phyloP scores from a whole-genome alignment of 1,284 basidiomycete species.

The Ustilago hordei region DNA sequence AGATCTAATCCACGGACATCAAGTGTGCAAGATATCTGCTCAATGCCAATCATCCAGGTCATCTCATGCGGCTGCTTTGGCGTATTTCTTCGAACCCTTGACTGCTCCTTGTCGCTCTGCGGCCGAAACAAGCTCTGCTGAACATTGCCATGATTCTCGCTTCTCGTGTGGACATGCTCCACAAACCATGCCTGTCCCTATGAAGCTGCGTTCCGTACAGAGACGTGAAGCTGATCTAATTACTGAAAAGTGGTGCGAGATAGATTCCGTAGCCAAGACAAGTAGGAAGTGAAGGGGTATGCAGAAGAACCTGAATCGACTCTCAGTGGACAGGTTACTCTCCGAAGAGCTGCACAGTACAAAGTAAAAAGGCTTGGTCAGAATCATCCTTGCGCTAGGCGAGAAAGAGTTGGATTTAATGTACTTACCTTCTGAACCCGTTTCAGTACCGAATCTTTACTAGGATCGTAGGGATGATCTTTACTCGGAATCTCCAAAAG shows the following conservation, averaged over 20 bases:
- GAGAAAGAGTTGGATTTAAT: neutral
- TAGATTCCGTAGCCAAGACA: too few species aligned
- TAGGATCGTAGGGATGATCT: slow-evolving; percentile 79
- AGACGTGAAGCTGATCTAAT: too few species aligned
- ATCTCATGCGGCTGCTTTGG: too few species aligned
- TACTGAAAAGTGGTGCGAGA: too few species aligned
- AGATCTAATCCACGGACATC: neutral
- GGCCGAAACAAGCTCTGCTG: neutral
- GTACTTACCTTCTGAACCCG: slow-evolving; percentile 81
- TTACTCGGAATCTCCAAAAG: slow-evolving; percentile 96
- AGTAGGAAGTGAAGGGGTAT: neutral
- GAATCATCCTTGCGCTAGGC: neutral
- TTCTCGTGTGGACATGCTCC: too few species aligned
- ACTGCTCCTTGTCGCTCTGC: too few species aligned
- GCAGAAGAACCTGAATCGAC: neutral
- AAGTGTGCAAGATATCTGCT: too few species aligned
- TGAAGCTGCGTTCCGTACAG: too few species aligned
- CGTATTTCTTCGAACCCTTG: too few species aligned
- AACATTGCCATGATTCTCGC: too few species aligned
- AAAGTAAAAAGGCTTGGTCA: neutral
- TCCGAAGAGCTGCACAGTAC: slow-evolving; percentile 4
- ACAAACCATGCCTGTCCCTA: too few species aligned
- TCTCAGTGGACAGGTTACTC: slow-evolving; percentile 8
- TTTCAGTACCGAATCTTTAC: slow-evolving; percentile 96
- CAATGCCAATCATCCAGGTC: too few species aligned